Base-by-base conservation (phyloP, 108 stramenopile genomes). In the Cyclotella cryptica region DNA sequence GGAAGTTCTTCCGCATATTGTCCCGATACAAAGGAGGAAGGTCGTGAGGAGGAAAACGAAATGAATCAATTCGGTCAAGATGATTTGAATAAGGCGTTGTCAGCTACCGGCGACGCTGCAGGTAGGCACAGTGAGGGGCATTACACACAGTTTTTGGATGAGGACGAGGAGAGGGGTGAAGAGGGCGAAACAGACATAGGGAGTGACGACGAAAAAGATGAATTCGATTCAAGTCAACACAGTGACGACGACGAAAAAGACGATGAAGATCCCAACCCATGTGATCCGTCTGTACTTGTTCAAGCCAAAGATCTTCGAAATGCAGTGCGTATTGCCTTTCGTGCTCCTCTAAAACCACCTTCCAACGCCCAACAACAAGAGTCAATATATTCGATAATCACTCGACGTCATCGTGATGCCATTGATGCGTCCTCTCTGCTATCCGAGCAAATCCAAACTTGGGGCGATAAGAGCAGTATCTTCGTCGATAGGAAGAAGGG, bases 311-410 rank as follows among this genome's bases (percentile, higher is more conserved):
- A 82, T 45, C 59, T 82, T 9, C 61, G 28, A 21, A 82, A 82
- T 60, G 81, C 81, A 42, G 27, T 82, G 3, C 69, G 81, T 6
- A 71, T 82, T 39, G 81, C 81, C 21, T 82, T 82, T 69, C 74
- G 81, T 35, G 81, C 81, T n/a, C 74, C 74, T 43, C 46, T 82
- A 0, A 51, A 61, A 4, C 39, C 80, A 45, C 59, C 74, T 30
- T 49, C 74, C 69, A 28, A 49, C 22, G 43, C 17, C 22, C 14
- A 64, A 7, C 10, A 52, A 53, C 17, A 1, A 0, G 39, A 44
- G 59, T 47, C 72, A 63, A 24, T 46, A 10, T 53, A 71, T 39
- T 71, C 63, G 1, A 76, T 82, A 22, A 66, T 76, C 14, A 30
- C 60, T 21, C 65, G 75, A 29, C 61, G 81, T 3, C 81, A 82